phyloP scores from a whole-genome alignment of 1,139 yeast species.

The Candida pseudoviswanathii region DNA sequence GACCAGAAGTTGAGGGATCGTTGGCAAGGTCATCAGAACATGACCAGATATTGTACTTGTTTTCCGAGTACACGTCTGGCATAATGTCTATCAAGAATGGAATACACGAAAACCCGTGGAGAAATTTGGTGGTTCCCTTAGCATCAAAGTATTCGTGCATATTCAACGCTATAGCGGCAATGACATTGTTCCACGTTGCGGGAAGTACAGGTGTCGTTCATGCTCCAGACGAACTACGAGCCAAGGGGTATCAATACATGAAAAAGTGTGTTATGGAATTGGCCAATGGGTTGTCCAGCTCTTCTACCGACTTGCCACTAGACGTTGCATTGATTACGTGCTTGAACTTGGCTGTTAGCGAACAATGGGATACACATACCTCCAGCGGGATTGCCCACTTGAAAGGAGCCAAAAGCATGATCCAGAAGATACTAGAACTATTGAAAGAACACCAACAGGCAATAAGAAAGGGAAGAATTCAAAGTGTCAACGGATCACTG shows the following conservation, averaged over 20 bases:
- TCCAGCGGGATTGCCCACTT: constrained; percentile 69
- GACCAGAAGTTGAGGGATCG: constrained; percentile 1
- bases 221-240: constrained; percentile 38
- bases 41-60: constrained; percentile 38
- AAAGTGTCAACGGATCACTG: constrained; percentile 5
- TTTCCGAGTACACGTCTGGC: constrained; percentile 54
- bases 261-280: constrained; percentile 58
- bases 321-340: constrained; percentile 70
- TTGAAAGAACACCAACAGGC: constrained; percentile 30
- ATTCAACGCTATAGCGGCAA: constrained; percentile 63
- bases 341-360: constrained; percentile 62
- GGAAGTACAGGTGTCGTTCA: constrained; percentile 36
- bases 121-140: constrained; percentile 57
- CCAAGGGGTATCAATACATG: constrained; percentile 60
- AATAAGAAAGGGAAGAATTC: constrained; percentile 15
- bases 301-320: constrained; percentile 47
- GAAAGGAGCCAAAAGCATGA: constrained; percentile 66
- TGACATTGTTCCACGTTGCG: constrained; percentile 67
- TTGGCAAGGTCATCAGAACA: constrained; percentile 23
- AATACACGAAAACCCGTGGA: constrained; percentile 68
- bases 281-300: constrained; percentile 53
- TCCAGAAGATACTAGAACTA: constrained; percentile 45
- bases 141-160: constrained; percentile 56
- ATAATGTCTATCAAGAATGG: constrained; percentile 68
- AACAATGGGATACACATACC: constrained; percentile 68